These are phyloP conservation scores for Carex pumila DNA, from an alignment of 176 grass and related monocot species.

Conservation along the genomic window DNA sequence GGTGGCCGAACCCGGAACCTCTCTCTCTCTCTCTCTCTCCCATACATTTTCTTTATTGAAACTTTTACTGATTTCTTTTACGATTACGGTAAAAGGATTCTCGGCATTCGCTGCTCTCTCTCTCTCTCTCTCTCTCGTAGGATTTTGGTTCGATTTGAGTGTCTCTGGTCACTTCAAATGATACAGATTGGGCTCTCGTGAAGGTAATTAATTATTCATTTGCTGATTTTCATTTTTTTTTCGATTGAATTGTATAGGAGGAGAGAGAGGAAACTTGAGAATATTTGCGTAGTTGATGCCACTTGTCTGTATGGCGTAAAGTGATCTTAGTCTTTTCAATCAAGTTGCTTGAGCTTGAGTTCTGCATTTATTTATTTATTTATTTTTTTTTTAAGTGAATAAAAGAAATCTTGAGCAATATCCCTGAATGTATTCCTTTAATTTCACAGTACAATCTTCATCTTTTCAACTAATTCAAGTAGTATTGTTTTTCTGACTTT, in stretches of 20 bases:
- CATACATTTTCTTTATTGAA: neutral
- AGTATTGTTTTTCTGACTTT: neutral
- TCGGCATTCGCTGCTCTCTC: neutral
- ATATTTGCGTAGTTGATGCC: neutral
- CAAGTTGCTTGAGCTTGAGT: neutral
- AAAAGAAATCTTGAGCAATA: neutral
- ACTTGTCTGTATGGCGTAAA: slow-evolving; percentile 14
- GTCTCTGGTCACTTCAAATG: neutral
- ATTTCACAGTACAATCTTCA: neutral
- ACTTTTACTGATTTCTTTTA: neutral
- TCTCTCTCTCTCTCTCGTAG: neutral
- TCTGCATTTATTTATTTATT: neutral
- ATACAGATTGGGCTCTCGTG: neutral
- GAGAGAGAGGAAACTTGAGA: neutral
- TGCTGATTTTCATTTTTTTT: neutral
- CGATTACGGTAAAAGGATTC: neutral
- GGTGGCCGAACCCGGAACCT: neutral
- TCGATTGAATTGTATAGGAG: neutral
- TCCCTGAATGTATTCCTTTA: neutral
- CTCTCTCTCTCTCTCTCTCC: neutral
- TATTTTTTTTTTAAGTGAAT: neutral
- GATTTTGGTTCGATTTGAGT: neutral
- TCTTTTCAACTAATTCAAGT: neutral
- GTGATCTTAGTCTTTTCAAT: neutral
- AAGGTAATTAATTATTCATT: neutral